phyloP scores from a whole-genome alignment of 169 alveolate genomes.

The Plasmodium gallinaceum region DNA sequence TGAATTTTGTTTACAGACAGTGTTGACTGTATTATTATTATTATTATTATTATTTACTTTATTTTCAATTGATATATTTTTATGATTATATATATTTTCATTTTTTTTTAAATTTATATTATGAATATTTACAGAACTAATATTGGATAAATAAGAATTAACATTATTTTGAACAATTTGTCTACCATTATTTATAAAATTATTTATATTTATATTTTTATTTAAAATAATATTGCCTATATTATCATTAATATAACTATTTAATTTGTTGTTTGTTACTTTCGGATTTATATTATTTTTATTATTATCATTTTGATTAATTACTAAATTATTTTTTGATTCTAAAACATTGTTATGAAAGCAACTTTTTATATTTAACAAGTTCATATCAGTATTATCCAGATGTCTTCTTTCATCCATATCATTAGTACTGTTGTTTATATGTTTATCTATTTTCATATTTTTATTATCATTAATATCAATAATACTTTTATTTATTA shows the following conservation, averaged over 20 bases:
- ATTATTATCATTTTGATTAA: slow-evolving; percentile 5
- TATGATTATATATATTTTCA: slow-evolving; percentile 5
- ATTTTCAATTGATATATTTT: background rate
- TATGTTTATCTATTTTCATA: background rate
- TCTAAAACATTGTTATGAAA: background rate
- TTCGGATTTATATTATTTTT: background rate
- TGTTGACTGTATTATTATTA: slow-evolving; percentile 2
- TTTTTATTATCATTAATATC: background rate
- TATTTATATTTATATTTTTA: slow-evolving; percentile 20
- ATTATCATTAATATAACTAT: slow-evolving; percentile 4
- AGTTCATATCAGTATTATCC: background rate
- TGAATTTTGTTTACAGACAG: slow-evolving; percentile 12
- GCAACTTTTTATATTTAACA: slow-evolving; percentile 4
- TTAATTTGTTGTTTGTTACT: slow-evolving; percentile 11
- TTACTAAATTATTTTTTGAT: background rate
- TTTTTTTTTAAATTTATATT: slow-evolving; percentile 13
- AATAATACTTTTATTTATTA: background rate
- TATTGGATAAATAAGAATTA: background rate
- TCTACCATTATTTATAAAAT: slow-evolving; percentile 13
- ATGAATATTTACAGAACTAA: background rate
- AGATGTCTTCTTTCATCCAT: slow-evolving; percentile 4
- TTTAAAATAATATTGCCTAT: slow-evolving; percentile 13
- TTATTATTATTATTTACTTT: slow-evolving; percentile 3
- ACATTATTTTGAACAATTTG: background rate
- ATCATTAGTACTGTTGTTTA: background rate